Base-by-base conservation (phyloP, 495 filamentous ascomycete genomes). In the Cercophora sp. region DNA sequence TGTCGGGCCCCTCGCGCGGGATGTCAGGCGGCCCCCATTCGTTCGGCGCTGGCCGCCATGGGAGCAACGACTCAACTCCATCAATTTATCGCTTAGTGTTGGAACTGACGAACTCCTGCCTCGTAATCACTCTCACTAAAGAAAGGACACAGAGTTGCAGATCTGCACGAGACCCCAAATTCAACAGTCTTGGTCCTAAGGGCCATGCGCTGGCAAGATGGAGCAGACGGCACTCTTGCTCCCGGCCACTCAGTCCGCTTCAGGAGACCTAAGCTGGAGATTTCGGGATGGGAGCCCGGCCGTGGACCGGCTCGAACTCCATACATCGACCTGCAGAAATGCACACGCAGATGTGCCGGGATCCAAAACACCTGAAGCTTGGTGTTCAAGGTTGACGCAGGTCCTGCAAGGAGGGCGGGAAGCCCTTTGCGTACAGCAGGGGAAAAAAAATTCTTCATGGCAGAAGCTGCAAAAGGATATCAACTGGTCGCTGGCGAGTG, bases 381-480 rank as follows among this genome's bases (percentile, higher is more conserved):
- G 22, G 23, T 20, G 20, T 25, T 23, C 22, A 39, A n/a, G 48
- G 26, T 40, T 31, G 11, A 42, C 41, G 52, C 53, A 53, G 58
- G 51, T 42, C 34, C 47, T 48, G 39, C 44, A 50, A 53, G 37
- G 35, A 41, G 27, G 48, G 34, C 19, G 48, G 49, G 32, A 36
- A 29, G 15, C 31, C 23, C 15, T 18, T 5, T 36, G 46, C 46
- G 32, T 52, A 42, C n/a, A 51, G 24, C 23, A 50, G 23, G 44
- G 41, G 41, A 43, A 32, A 18, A 37, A 62, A 57, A 59, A 48
- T 26, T 57, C 53, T 62, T 39, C 29, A 26, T 31, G 45, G 44
- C 58, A 60, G 42, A 52, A 32, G 57, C 55, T 60, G 61, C 49
- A 60, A 51, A 51, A 51, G 41, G 55, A 64, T 56, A 64, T 53